Evolutionary conservation across 768 basidiomycete species (phyloP).

Genomic region (Galerina marginata): DNA sequence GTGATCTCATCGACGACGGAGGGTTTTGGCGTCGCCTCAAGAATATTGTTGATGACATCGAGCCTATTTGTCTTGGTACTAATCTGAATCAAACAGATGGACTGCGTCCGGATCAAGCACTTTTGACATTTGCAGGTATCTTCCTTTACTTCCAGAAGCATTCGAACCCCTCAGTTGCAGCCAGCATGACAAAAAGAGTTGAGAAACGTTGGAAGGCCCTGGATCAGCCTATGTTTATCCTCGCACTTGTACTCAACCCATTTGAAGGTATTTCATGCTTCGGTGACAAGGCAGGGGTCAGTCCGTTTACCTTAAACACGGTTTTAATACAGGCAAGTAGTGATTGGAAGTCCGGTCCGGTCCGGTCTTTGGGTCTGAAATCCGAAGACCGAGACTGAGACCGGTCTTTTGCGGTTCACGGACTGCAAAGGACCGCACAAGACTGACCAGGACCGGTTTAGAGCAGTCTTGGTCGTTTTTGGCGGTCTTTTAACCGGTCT

Average conservation of each 20-base stretch:
- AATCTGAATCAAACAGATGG: constrained; percentile 32
- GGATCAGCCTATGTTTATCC: constrained; percentile 34
- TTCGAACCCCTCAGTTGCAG: constrained; percentile 22
- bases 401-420: too few species aligned
- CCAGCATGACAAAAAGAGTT: constrained; percentile 27
- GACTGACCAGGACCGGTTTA: too few species aligned
- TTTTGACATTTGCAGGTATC: constrained; percentile 32
- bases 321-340: constrained; percentile 23
- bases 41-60: constrained; percentile 27
- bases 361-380: too few species aligned
- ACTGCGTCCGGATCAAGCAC: constrained; percentile 30
- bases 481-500: too few species aligned
- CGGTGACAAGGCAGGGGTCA: constrained; percentile 29
- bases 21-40: constrained; percentile 25
- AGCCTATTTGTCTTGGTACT: constrained; percentile 32
- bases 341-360: too few species aligned
- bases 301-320: constrained; percentile 25
- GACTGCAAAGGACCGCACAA: too few species aligned
- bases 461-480: too few species aligned
- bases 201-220: constrained; percentile 36
- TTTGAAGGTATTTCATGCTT: constrained; percentile 33
- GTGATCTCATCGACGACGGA: constrained; percentile 27
- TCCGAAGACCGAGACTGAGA: too few species aligned
- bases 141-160: constrained; percentile 32
- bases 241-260: constrained; percentile 33